phyloP scores from a whole-genome alignment of 1,284 basidiomycete species.

The Meira nashicola region DNA sequence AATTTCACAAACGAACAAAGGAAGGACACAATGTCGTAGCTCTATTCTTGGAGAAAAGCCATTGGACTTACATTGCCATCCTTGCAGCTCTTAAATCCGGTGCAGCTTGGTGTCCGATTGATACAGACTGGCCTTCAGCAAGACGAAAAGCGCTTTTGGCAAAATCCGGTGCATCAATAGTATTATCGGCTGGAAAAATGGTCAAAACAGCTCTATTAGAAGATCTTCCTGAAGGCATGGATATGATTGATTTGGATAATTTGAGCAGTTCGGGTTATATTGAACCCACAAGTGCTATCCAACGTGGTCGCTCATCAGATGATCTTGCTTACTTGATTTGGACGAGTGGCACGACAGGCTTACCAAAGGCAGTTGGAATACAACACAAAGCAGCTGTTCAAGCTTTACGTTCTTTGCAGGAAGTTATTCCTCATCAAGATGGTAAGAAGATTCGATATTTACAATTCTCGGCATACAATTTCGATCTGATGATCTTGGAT shows the following conservation, averaged over 20 bases:
- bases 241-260: conserved; percentile 32
- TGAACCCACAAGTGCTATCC: neutral
- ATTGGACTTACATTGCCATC: conserved; percentile 43
- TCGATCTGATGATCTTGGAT: conserved; percentile 52
- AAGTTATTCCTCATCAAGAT: conserved; percentile 43
- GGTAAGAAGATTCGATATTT: conserved; percentile 34
- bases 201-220: conserved; percentile 23
- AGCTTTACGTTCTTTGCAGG: conserved; percentile 45
- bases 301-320: conserved; percentile 1
- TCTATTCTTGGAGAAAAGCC: conserved; percentile 43
- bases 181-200: conserved; percentile 14
- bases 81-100: conserved; percentile 49
- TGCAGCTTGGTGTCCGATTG: conserved; percentile 54
- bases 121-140: conserved; percentile 48
- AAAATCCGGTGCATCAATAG: conserved; percentile 42
- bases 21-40: conserved; percentile 28
- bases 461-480: conserved; percentile 53
- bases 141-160: conserved; percentile 49
- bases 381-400: conserved; percentile 50
- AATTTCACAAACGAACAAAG: neutral
- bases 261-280: neutral
- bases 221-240: conserved; percentile 24
- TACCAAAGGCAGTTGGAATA: conserved; percentile 52
- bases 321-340: conserved; percentile 48
- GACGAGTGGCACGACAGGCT: conserved; percentile 54